Evolutionary conservation across 2,329 filamentous ascomycete genomes (phyloP).

Genomic region (Metarhizium album): DNA sequence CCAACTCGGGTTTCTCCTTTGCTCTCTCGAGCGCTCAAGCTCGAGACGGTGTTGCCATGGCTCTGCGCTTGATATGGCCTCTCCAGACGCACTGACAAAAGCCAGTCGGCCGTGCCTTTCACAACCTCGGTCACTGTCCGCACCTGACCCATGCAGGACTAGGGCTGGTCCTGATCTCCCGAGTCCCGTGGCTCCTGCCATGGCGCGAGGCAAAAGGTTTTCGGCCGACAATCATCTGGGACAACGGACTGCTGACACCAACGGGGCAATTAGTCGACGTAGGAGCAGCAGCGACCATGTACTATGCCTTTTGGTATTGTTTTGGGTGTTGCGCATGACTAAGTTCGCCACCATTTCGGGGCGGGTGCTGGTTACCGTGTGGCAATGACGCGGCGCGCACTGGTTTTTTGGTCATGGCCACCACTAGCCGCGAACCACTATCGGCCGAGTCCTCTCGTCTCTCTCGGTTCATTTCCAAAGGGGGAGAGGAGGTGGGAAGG

Average conservation of each 20-base stretch:
- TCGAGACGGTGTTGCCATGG: neutral
- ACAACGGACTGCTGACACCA: neutral
- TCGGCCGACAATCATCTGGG: slow-evolving; percentile 2
- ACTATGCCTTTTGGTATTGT: no score
- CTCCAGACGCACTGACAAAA: neutral
- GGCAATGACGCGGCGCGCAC: neutral
- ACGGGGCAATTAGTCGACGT: neutral
- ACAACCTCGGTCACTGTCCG: slow-evolving; percentile 6
- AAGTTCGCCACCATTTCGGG: neutral
- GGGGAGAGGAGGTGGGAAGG: no score
- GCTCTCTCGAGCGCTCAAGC: neutral
- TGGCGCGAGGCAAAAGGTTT: slow-evolving; percentile 3
- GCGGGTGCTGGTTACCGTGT: neutral
- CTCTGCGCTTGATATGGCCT: neutral
- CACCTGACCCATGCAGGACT: neutral
- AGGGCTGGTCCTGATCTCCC: neutral
- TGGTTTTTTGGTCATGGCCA: neutral
- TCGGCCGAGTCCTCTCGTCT: slow-evolving; percentile 7
- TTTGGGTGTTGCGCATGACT: neutral
- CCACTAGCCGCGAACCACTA: slow-evolving; percentile 3
- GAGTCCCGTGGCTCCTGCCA: slow-evolving; percentile 4
- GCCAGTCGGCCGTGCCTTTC: slow-evolving; percentile 4
- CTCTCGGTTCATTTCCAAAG: no score
- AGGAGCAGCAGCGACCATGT: no score
- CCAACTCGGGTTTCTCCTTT: slow-evolving; percentile 3